Conservation (phyloP, 2,329 filamentous ascomycete species). For the Erysiphe pisi region DNA sequence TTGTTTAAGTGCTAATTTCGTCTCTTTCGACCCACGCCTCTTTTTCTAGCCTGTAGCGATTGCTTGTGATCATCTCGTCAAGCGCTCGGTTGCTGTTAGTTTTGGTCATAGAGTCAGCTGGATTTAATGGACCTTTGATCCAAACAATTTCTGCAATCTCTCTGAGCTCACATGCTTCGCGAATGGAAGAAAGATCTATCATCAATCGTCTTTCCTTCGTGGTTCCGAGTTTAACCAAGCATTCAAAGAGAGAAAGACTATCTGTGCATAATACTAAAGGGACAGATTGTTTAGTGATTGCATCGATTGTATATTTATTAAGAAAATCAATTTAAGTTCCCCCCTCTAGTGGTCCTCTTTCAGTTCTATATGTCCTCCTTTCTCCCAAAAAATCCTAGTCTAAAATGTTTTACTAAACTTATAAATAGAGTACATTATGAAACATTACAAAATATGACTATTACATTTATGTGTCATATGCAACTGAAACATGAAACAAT, state of each 20-base stretch:
- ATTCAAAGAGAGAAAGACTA: not conserved
- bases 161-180: not conserved
- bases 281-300: not conserved
- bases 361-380: too few relatives aligned
- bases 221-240: not conserved
- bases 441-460: too few relatives aligned
- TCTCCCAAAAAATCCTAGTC: too few relatives aligned
- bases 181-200: not conserved
- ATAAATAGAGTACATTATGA: too few relatives aligned
- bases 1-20: not conserved
- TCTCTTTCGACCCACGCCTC: slow-evolving; percentile 5
- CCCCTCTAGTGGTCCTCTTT: too few relatives aligned
- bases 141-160: not conserved
- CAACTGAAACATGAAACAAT: too few relatives aligned
- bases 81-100: not conserved
- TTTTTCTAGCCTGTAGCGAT: not conserved
- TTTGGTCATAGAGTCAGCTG: slow-evolving; percentile 13
- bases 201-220: not conserved
- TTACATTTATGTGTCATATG: too few relatives aligned
- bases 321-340: too few relatives aligned
- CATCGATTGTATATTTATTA: not conserved
- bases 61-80: not conserved
- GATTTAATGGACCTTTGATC: not conserved
- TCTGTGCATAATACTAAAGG: not conserved
- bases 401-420: too few relatives aligned